Conservation (phyloP, 805 yeast genomes). For the Candida alai region DNA sequence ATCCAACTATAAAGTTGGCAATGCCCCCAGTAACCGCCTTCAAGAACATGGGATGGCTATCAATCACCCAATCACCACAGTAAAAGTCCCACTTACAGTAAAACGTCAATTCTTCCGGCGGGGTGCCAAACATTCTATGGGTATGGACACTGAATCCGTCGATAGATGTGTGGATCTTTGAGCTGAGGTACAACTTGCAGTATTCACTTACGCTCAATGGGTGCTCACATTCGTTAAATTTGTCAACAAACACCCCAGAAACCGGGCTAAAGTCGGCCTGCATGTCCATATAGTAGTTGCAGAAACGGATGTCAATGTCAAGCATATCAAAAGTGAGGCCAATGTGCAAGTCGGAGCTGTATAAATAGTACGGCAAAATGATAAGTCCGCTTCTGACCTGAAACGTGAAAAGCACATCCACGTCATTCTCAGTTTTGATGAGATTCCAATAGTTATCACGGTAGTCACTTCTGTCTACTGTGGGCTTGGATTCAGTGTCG, state of each 20-base stretch:
- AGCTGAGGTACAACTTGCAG: constrained; percentile 10
- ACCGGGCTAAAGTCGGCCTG: constrained; percentile 70
- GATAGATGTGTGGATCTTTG: constrained; percentile 44
- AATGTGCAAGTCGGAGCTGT: constrained; percentile 58
- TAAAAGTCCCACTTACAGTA: constrained; percentile 87
- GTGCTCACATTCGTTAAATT: constrained; percentile 21
- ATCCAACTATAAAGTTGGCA: constrained; percentile 56
- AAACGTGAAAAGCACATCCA: constrained; percentile 72
- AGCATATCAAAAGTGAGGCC: constrained; percentile 61
- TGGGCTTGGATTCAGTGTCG: neutral
- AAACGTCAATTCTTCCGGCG: constrained; percentile 85
- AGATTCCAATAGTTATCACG: constrained; percentile 30
- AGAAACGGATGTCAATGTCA: constrained; percentile 78
- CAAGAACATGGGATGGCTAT: constrained; percentile 46
- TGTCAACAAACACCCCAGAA: constrained; percentile 30
- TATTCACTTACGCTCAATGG: constrained; percentile 23
- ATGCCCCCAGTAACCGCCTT: constrained; percentile 41
- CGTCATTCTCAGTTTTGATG: constrained; percentile 61
- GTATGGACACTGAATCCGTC: constrained; percentile 71
- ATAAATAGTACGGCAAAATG: constrained; percentile 69
- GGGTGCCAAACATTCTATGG: constrained; percentile 89
- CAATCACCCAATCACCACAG: constrained; percentile 53
- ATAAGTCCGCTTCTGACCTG: constrained; percentile 67
- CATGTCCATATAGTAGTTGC: constrained; percentile 90
- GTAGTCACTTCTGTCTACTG: neutral